Conservation (phyloP, 2,329 filamentous ascomycete species). For the Cadophora sp. region DNA sequence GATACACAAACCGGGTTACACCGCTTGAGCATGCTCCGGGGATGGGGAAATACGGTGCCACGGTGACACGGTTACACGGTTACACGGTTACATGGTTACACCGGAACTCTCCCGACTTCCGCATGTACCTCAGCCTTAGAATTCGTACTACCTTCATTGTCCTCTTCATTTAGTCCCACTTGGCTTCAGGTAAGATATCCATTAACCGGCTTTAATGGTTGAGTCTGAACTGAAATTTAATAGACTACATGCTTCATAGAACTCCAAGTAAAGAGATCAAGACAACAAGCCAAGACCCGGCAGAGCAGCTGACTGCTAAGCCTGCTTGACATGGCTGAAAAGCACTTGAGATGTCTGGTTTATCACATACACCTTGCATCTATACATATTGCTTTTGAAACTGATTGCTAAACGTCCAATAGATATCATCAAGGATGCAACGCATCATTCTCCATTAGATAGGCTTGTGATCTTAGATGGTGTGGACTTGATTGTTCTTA, state of each 20-base stretch:
- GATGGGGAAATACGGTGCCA: not conserved
- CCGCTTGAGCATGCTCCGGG: not conserved
- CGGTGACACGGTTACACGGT: no score
- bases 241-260: no score
- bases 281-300: no score
- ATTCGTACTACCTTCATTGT: not conserved
- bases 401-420: not conserved
- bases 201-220: no score
- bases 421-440: not conserved
- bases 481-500: not conserved
- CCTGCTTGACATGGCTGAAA: not conserved
- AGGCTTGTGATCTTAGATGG: not conserved
- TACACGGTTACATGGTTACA: not conserved
- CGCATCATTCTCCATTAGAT: not conserved
- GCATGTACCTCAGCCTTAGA: not conserved
- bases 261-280: no score
- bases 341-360: not conserved
- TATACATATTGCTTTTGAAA: not conserved
- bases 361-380: not conserved
- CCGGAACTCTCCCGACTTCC: not conserved
- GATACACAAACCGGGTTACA: slow-evolving; percentile 3
- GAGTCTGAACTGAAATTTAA: no score
- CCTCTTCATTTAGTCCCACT: not conserved
- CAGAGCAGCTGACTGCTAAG: no score
- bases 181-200: not conserved